These are phyloP conservation scores for Trypanosoma grayi DNA, from an alignment of 208 protist species.

Conservation along the genomic window DNA sequence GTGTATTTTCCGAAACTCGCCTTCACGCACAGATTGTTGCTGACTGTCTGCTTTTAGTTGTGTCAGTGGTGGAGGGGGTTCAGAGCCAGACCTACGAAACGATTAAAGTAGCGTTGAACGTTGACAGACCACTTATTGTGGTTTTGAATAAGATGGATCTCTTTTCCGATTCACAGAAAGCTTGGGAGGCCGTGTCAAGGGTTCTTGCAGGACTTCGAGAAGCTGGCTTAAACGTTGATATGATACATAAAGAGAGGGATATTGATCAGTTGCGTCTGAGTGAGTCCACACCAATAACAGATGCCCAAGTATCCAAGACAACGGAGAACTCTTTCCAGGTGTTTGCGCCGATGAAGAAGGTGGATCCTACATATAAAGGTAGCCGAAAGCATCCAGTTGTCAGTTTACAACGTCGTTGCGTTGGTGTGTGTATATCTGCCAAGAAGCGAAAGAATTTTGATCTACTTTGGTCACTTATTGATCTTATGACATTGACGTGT, in stretches of 20 bases:
- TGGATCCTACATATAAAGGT: constrained; percentile 66
- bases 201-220: constrained; percentile 45
- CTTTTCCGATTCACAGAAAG: constrained; percentile 56
- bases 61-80: constrained; percentile 82
- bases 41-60: constrained; percentile 74
- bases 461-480: constrained; percentile 69
- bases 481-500: constrained; percentile 30
- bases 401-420: constrained; percentile 60
- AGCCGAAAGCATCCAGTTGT: constrained; percentile 63
- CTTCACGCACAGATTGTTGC: constrained; percentile 68
- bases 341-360: constrained; percentile 64
- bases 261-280: constrained; percentile 20
- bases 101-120: constrained; percentile 82
- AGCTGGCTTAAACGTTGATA: constrained; percentile 65
- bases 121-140: constrained; percentile 84
- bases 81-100: constrained; percentile 81
- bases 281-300: neutral
- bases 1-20: constrained; percentile 77
- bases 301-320: neutral
- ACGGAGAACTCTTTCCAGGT: constrained; percentile 20
- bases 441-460: constrained; percentile 43
- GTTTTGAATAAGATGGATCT: constrained; percentile 88
- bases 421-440: constrained; percentile 81
- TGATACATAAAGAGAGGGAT: constrained; percentile 48
- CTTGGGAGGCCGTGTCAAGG: constrained; percentile 33